A percentile compares a stretch with the other conserved stretches of the same genome.
Conservation (phyloP, 106 monocot genomes). For the Acorus calamus region DNA sequence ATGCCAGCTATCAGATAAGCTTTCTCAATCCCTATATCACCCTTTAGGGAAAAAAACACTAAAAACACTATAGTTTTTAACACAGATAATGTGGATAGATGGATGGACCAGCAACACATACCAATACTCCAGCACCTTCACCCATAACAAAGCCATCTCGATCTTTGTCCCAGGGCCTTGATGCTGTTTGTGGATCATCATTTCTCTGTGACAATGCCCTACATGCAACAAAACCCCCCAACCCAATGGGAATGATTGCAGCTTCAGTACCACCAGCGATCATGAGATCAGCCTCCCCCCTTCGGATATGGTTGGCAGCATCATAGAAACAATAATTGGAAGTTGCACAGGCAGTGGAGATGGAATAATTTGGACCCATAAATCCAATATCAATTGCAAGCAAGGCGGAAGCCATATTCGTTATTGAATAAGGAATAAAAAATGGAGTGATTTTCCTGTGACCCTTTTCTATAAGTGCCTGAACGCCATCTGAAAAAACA, state of each 20-base stretch:
- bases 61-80: too few relatives aligned
- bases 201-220: constrained; percentile 16
- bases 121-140: constrained; percentile 12
- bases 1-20: too few relatives aligned
- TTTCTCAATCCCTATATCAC: too few relatives aligned
- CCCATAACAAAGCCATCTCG: constrained; percentile 16
- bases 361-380: constrained; percentile 48
- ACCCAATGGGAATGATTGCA: constrained; percentile 25
- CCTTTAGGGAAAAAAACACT: too few relatives aligned
- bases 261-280: constrained; percentile 45
- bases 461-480: constrained; percentile 14
- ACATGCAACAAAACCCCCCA: constrained; percentile 15
- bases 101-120: not conserved
- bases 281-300: constrained; percentile 50
- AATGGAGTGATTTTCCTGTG: constrained; percentile 29
- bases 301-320: constrained; percentile 50
- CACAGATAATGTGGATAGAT: not conserved
- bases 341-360: constrained; percentile 47
- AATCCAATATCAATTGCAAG: constrained; percentile 36
- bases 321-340: constrained; percentile 50
- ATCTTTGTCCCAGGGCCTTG: constrained; percentile 15
- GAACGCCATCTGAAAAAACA: constrained; percentile 19
- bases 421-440: constrained; percentile 37
- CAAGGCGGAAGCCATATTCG: constrained; percentile 40
- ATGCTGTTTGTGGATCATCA: constrained; percentile 10